Evolutionary conservation across 2,329 filamentous ascomycete species (phyloP).

Genomic region (Pseudopithomyces maydicus): DNA sequence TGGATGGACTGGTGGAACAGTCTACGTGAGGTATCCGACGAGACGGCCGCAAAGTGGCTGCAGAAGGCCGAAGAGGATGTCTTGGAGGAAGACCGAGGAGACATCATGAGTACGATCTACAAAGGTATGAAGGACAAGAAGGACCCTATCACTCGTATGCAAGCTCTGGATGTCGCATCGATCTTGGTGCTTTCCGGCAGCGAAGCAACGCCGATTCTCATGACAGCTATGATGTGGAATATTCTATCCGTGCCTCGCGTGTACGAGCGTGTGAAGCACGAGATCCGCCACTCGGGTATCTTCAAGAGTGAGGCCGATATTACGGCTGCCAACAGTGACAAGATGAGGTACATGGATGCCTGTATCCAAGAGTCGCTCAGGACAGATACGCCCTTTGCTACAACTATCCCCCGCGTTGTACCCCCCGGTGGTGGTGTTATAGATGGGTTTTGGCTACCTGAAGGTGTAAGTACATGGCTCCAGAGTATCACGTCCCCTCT

Average conservation of each 20-base stretch:
- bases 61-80: conserved; percentile 7
- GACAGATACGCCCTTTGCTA: conserved; percentile 17
- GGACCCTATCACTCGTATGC: not conserved
- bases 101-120: not conserved
- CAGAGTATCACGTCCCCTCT: not conserved
- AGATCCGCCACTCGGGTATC: conserved; percentile 11
- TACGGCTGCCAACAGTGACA: conserved; percentile 7
- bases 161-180: not conserved
- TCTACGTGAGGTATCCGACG: conserved; percentile 24
- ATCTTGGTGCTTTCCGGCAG: not conserved
- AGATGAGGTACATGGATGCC: conserved; percentile 17
- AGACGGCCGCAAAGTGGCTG: conserved; percentile 23
- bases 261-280: conserved; percentile 7
- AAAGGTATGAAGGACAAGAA: conserved; percentile 2
- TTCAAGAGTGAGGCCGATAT: conserved; percentile 16
- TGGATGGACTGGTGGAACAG: conserved; percentile 18
- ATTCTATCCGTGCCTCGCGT: not conserved
- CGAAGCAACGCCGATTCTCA: not conserved
- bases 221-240: not conserved
- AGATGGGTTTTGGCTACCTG: conserved; percentile 11
- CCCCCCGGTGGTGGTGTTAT: conserved; percentile 6
- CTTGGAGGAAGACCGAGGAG: not conserved
- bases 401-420: conserved; percentile 2
- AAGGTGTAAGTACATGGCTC: conserved; percentile 11
- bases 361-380: conserved; percentile 16